These are phyloP conservation scores for Malus hybrid DNA, from an alignment of 331 rosid species.

Conservation along the genomic window DNA sequence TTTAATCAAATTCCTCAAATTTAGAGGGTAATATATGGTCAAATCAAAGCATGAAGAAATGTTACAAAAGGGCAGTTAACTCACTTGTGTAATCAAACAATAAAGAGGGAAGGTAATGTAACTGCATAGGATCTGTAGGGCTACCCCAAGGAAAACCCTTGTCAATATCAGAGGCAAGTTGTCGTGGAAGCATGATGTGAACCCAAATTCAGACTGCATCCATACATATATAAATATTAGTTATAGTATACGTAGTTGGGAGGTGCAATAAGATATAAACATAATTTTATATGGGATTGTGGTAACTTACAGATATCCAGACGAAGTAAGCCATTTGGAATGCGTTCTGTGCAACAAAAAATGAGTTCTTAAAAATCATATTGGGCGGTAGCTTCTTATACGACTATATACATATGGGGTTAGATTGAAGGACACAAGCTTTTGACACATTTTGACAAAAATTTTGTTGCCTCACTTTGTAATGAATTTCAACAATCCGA, in stretches of 20 bases:
- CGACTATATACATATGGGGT: neutral
- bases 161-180: slow-evolving; percentile 32
- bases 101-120: slow-evolving; percentile 69
- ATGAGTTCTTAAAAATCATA: no score
- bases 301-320: slow-evolving; percentile 40
- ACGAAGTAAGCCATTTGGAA: slow-evolving; percentile 42
- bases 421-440: no score
- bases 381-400: neutral
- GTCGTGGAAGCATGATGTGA: slow-evolving; percentile 57
- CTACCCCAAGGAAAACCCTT: slow-evolving; percentile 50
- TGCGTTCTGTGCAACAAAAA: slow-evolving; percentile 39
- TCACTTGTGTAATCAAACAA: slow-evolving; percentile 62
- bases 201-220: slow-evolving; percentile 47
- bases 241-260: no score
- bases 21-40: no score
- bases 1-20: no score
- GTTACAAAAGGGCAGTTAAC: no score
- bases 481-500: no score
- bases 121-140: slow-evolving; percentile 50
- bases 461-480: no score
- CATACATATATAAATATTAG: neutral
- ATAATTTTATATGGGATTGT: neutral
- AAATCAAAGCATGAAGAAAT: no score
- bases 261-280: neutral
- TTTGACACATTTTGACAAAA: no score